Evolutionary conservation across 2,329 filamentous ascomycete genomes (phyloP).

Genomic region (Dendryphion nanum): DNA sequence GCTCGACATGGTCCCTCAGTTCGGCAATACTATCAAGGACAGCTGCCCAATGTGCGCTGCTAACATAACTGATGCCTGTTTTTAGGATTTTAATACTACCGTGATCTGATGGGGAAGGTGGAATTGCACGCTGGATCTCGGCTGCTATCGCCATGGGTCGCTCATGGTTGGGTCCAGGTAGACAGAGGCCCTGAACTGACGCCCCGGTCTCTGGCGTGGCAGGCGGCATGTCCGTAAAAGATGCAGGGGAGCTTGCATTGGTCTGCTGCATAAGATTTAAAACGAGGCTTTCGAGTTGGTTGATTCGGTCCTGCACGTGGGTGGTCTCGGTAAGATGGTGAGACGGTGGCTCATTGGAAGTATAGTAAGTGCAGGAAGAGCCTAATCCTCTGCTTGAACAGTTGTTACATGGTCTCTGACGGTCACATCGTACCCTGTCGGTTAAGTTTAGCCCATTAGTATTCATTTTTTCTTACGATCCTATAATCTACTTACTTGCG

Average conservation of each 20-base stretch:
- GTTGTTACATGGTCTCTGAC: conserved; percentile 35
- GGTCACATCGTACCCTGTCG: conserved; percentile 38
- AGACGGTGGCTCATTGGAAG: conserved; percentile 14
- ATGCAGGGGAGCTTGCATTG: too few relatives aligned
- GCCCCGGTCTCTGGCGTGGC: too few relatives aligned
- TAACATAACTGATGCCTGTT: conserved; percentile 30
- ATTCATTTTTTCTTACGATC: not conserved
- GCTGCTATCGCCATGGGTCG: conserved; percentile 7
- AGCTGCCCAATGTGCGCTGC: conserved; percentile 35
- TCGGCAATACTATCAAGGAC: conserved; percentile 37
- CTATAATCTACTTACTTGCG: conserved; percentile 17
- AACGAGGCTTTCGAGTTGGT: conserved; percentile 37
- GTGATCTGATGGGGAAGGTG: too few relatives aligned
- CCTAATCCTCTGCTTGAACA: conserved; percentile 35
- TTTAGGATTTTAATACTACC: conserved; percentile 27
- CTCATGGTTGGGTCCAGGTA: too few relatives aligned
- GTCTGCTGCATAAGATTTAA: conserved; percentile 32
- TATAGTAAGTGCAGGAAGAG: conserved; percentile 31
- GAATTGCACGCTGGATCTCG: conserved; percentile 17
- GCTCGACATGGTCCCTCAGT: conserved; percentile 29
- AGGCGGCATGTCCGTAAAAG: too few relatives aligned
- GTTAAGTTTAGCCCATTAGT: not conserved
- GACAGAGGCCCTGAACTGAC: too few relatives aligned
- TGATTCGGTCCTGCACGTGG: conserved; percentile 36
- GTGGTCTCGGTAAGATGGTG: conserved; percentile 21